phyloP scores from a whole-genome alignment of 2,329 filamentous ascomycete species.

The Pseudomassariella vexata region DNA sequence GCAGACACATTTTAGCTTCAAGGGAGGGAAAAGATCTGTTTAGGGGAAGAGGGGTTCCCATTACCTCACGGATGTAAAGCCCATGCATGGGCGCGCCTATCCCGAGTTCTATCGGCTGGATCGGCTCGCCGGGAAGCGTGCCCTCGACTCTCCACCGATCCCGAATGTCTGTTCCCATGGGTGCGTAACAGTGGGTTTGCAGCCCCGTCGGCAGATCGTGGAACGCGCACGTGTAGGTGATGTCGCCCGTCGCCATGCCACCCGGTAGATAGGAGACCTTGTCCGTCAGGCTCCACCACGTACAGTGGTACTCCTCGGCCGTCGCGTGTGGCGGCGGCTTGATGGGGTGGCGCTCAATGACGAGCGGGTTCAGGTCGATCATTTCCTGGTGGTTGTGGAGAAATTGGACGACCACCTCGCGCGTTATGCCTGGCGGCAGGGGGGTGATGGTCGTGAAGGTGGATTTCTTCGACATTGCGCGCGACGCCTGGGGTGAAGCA shows the following conservation, averaged over 20 bases:
- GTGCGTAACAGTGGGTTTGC: conserved; percentile 79
- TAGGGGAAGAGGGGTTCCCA: no score
- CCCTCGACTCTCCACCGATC: conserved; percentile 75
- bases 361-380: conserved; percentile 83
- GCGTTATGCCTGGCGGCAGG: conserved; percentile 61
- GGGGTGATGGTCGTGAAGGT: conserved; percentile 76
- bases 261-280: conserved; percentile 70
- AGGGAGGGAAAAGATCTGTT: no score
- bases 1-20: no score
- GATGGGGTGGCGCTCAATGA: conserved; percentile 66
- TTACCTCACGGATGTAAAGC: conserved; percentile 71
- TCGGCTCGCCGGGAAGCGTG: conserved; percentile 63
- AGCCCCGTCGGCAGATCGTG: conserved; percentile 67
- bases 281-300: conserved; percentile 78
- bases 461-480: conserved; percentile 62
- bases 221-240: conserved; percentile 77
- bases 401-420: conserved; percentile 66
- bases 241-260: conserved; percentile 57
- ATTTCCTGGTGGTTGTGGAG: conserved; percentile 76
- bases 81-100: conserved; percentile 60
- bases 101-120: conserved; percentile 60
- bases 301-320: conserved; percentile 64
- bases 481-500: no score
- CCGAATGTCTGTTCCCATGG: conserved; percentile 72
- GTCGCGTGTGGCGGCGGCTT: conserved; percentile 60